Percentiles rank a stretch among this genome's conserved stretches.
Evolutionary conservation across 805 yeast genomes (phyloP).

Genomic region (Ogataea corticis): DNA sequence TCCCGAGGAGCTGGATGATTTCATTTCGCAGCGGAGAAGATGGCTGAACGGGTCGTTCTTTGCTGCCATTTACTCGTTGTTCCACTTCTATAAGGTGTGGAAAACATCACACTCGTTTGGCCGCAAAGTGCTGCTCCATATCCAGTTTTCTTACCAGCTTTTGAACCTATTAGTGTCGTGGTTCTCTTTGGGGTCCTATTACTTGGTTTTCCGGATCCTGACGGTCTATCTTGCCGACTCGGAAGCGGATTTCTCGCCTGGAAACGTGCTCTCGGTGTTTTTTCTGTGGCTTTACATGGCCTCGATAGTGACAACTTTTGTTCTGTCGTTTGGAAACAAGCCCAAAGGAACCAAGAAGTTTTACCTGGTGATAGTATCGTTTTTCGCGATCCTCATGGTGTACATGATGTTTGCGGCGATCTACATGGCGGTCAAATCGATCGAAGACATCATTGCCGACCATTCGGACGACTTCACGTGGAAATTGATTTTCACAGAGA

Average conservation of each 20-base stretch:
- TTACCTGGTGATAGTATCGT: conserved; percentile 69
- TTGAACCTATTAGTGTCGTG: conserved; percentile 79
- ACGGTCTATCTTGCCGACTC: conserved; percentile 72
- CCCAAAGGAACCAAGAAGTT: conserved; percentile 87
- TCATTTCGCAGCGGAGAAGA: conserved; percentile 88
- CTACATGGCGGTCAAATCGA: conserved; percentile 67
- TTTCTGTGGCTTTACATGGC: conserved; percentile 85
- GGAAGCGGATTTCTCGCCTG: conserved; percentile 66
- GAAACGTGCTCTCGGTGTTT: conserved; percentile 72
- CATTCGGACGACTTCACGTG: conserved; percentile 42
- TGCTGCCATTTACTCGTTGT: conserved; percentile 85
- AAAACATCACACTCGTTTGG: conserved; percentile 66
- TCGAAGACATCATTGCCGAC: conserved; percentile 40
- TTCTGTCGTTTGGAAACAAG: conserved; percentile 88
- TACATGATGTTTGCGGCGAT: conserved; percentile 89
- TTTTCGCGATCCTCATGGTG: conserved; percentile 86
- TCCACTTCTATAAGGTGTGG: conserved; percentile 78
- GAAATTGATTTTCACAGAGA: conserved; percentile 55
- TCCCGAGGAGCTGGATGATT: conserved; percentile 83
- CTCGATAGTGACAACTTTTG: conserved; percentile 80
- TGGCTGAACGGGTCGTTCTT: conserved; percentile 98
- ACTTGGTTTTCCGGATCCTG: conserved; percentile 84
- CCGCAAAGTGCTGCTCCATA: conserved; percentile 68
- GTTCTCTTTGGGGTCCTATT: conserved; percentile 91
- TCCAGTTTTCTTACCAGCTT: conserved; percentile 80